Evolutionary conservation across 192 early-diverging fungal genomes (phyloP), one percentile per base, ranked within the genome.

Genomic region (Coemansia sp.): DNA sequence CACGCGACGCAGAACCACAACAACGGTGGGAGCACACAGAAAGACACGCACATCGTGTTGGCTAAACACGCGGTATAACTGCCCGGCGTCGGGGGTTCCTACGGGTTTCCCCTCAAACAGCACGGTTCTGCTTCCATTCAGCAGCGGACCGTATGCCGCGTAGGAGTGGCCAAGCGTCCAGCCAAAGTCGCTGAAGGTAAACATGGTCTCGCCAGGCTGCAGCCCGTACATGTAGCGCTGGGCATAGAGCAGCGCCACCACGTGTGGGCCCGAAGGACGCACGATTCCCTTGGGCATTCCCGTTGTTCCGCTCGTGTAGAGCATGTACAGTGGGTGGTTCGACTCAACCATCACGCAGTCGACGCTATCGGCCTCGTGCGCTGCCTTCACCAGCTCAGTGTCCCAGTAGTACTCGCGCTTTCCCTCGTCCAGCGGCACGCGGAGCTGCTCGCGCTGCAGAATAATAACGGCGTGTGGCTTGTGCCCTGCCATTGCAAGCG

Each of bases 151-250:
- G 62, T 94, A 94, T 12, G 90, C 87, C 26, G 92, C 89, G 65
- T 91, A 95, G 9, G 87, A 89, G 69, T 94, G 92, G 51, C 95
- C 93, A 9, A 94, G 90, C 15, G 90, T 89, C 95, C 93, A 96
- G 43, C 93, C 93, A 66, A 94, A 89, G 71, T 96, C 94, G 69
- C 87, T 89, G 9, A 93, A 89, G 8, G 90, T 85, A 72, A 94
- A 94, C 58, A 94, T 85, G 22, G 87, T 85, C 26, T 94, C 92
- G 6, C 92, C 90, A 8, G 88, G 87, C n/a, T 76, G 72, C 52
- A 92, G 61, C 8, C 90, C 89, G 65, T 92, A 88, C 55, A 95
- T 84, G 68, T 89, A 83, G 54, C 88, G 75, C 84, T 91, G 89
- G 15, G 89, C 87, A 69, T 86, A 94, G 37, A 75, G 76, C 41